phyloP scores from a whole-genome alignment of 2,329 filamentous ascomycete species.

The Plenodomus biglobosus region DNA sequence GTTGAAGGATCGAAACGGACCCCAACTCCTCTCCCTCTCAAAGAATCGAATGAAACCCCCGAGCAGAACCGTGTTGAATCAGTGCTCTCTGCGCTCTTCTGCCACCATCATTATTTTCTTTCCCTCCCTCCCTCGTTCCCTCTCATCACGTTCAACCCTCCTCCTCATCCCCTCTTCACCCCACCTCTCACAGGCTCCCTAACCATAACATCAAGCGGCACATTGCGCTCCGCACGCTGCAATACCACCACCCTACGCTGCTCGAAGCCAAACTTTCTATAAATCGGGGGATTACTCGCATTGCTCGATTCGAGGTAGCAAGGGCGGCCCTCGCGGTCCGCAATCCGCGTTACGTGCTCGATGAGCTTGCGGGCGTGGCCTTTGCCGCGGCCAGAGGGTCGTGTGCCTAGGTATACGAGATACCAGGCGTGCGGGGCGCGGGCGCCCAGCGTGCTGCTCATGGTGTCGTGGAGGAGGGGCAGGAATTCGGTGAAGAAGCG shows the following conservation, averaged over 20 bases:
- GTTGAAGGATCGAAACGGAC: neutral
- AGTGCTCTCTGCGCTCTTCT: constrained; percentile 11
- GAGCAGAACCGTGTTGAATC: constrained; percentile 29
- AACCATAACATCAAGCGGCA: constrained; percentile 79
- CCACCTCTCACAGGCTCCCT: constrained; percentile 59
- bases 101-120: too few species aligned
- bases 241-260: constrained; percentile 64
- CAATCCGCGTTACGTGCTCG: constrained; percentile 64
- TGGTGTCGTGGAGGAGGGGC: constrained; percentile 72
- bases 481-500: constrained; percentile 79
- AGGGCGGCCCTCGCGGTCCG: constrained; percentile 66
- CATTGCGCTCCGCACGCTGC: constrained; percentile 57
- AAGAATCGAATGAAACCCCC: neutral
- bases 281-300: constrained; percentile 67
- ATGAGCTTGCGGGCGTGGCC: constrained; percentile 74
- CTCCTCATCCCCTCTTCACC: constrained; percentile 10
- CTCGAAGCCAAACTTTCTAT: constrained; percentile 74
- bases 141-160: too few species aligned
- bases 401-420: constrained; percentile 80
- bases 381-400: constrained; percentile 67
- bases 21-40: neutral
- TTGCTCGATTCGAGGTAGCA: constrained; percentile 82
- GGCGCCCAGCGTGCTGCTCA: constrained; percentile 67
- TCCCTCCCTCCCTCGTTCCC: too few species aligned
- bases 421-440: constrained; percentile 73